phyloP scores from a whole-genome alignment of 176 grass and related monocot genomes.

The Eragrostis curvula region DNA sequence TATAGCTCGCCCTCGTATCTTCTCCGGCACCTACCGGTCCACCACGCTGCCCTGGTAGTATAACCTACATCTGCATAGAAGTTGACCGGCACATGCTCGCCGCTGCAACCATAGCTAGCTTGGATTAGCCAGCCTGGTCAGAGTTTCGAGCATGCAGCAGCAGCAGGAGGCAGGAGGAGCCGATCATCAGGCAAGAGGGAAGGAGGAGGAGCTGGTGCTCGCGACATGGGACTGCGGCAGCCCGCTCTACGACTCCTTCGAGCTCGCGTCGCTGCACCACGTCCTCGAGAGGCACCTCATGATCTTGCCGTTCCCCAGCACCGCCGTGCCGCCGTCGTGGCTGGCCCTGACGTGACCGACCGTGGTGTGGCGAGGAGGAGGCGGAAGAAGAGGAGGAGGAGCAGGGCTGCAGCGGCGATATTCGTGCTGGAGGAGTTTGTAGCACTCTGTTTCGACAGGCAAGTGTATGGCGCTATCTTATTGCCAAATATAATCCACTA shows the following conservation, averaged over 20 bases:
- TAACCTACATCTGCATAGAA: neutral
- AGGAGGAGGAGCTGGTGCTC: neutral
- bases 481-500: neutral
- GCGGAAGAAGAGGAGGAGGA: neutral
- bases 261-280: slow-evolving; percentile 57
- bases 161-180: neutral
- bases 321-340: neutral
- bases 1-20: neutral
- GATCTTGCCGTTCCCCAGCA: slow-evolving; percentile 38
- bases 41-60: too few relatives aligned
- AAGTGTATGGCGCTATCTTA: too few relatives aligned
- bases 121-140: neutral
- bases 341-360: neutral
- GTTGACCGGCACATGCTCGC: neutral
- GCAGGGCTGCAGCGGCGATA: neutral
- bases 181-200: neutral
- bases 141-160: neutral
- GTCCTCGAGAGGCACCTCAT: slow-evolving; percentile 58
- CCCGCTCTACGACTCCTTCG: slow-evolving; percentile 75
- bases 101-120: too few relatives aligned
- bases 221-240: slow-evolving; percentile 70
- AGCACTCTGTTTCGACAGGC: neutral
- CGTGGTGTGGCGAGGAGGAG: neutral
- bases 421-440: slow-evolving; percentile 10
- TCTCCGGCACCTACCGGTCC: neutral